phyloP scores from a whole-genome alignment of 768 basidiomycete genomes.

The Trametes coccinea region DNA sequence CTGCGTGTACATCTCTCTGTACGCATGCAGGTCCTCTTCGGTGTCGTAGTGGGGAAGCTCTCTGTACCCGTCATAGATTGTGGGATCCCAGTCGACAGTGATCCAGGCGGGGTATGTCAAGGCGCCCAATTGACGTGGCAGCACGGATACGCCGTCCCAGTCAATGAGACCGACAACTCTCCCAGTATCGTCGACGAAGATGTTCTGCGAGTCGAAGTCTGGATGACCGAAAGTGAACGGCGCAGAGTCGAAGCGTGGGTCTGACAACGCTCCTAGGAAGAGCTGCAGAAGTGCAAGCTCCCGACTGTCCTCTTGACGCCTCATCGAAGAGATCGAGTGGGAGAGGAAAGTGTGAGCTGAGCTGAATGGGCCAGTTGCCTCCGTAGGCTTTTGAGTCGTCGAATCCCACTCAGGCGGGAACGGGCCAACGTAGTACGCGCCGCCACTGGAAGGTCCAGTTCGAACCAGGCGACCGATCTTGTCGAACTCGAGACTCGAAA shows the following conservation, averaged over 20 bases:
- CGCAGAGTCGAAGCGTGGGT: not conserved
- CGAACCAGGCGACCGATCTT: slow-evolving; percentile 1
- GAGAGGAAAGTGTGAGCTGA: not conserved
- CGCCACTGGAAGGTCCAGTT: not conserved
- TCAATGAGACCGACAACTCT: not conserved
- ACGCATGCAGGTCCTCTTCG: not conserved
- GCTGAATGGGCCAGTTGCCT: not conserved
- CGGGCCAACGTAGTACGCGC: not conserved
- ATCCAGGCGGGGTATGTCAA: slow-evolving; percentile 2
- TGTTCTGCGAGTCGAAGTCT: slow-evolving; percentile 13
- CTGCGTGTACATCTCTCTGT: slow-evolving; percentile 2
- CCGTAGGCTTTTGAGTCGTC: not conserved
- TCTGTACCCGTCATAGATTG: not conserved
- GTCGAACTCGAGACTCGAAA: slow-evolving; percentile 8
- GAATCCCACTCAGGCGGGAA: not conserved
- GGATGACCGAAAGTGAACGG: slow-evolving; percentile 2
- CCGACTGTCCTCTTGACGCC: too few relatives aligned
- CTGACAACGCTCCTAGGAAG: not conserved
- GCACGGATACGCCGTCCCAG: not conserved
- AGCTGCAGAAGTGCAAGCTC: not conserved
- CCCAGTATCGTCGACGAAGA: slow-evolving; percentile 4
- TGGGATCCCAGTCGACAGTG: slow-evolving; percentile 6
- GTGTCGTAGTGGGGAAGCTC: not conserved
- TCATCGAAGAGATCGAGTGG: too few relatives aligned
- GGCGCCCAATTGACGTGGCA: not conserved